Evolutionary conservation across 2,329 filamentous ascomycete genomes (phyloP).

Genomic region (Metarhizium rileyi): DNA sequence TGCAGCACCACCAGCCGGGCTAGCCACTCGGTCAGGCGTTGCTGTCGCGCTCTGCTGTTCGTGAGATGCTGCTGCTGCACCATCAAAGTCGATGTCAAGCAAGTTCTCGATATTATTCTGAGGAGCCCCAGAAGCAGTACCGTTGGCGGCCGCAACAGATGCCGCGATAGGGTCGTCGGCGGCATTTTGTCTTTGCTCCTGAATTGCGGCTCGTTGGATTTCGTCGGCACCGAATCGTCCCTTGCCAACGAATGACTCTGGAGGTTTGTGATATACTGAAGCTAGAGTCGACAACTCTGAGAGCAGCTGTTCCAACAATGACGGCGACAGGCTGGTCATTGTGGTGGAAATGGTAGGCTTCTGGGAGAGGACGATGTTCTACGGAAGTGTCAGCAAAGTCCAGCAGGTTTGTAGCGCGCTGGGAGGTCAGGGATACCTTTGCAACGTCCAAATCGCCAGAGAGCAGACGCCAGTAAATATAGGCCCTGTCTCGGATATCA

Average conservation of each 20-base stretch:
- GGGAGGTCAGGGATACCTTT: constrained; percentile 46
- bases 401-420: neutral
- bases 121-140: constrained; percentile 39
- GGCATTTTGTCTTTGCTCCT: constrained; percentile 87
- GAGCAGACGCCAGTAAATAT: constrained; percentile 94
- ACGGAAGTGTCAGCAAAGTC: neutral
- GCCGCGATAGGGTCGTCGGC: constrained; percentile 92
- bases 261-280: constrained; percentile 96
- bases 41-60: constrained; percentile 46
- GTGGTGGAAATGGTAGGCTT: constrained; percentile 93
- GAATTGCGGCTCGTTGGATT: constrained; percentile 89
- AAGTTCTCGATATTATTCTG: constrained; percentile 88
- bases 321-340: constrained; percentile 76
- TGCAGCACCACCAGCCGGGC: constrained; percentile 38
- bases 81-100: constrained; percentile 93
- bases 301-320: constrained; percentile 82
- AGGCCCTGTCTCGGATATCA: constrained; percentile 91
- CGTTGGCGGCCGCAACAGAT: constrained; percentile 61
- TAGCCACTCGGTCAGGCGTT: constrained; percentile 60
- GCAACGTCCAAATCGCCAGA: constrained; percentile 86
- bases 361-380: constrained; percentile 81
- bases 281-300: constrained; percentile 87
- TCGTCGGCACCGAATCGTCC: constrained; percentile 89
- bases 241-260: constrained; percentile 95
- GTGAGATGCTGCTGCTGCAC: constrained; percentile 79